Base-by-base conservation (phyloP, 2,329 filamentous ascomycete species). In the Xylaria hypoxylon region DNA sequence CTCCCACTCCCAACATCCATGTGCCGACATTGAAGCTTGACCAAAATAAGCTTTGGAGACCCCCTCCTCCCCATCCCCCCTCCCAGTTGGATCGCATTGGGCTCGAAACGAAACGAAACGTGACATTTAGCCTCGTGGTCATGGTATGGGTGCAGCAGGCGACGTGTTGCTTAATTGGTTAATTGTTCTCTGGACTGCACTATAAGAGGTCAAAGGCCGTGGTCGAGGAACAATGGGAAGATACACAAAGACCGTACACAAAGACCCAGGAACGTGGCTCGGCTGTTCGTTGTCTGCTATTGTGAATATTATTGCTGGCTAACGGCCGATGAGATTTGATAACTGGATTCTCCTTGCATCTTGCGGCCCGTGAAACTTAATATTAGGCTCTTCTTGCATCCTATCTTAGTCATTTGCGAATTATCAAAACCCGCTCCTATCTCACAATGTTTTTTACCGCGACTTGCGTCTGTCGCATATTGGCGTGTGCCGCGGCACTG, bases 51-150 rank as follows among this genome's bases (percentile, higher is more conserved):
- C 59, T 59, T 67, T 67, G n/a, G n/a, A n/a, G n/a, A n/a, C 24
- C 3, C 8, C 28, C 28, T 11, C 2, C 35, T 38, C 10, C 11
- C 11, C 35, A n/a, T n/a, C 35, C 35, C 13, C 13, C 35, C 35
- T 38, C 35, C n/a, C 31, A n/a, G 48, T 5, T 15, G 48, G 33
- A 33, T 58, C 24, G 24, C 47, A 24, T 31, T 53, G 47, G 35
- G 8, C 5, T 42, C 22, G 47, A 40, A 26, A 22, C 57, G 47
- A 40, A 26, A 22, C 57, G n/a, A 56, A 44, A 26, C 61, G 62
- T 62, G 58, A 62, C 52, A 61, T 55, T 59, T 65, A 51, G 58
- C 57, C 65, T 64, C 57, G 57, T 65, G 62, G 62, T 31, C 47
- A 35, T 48, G 35, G 19, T 35, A 26, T 33, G 35, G 35, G 51